Evolutionary conservation across 1,284 basidiomycete genomes (phyloP).

Genomic region (Trichosporon asahii): DNA sequence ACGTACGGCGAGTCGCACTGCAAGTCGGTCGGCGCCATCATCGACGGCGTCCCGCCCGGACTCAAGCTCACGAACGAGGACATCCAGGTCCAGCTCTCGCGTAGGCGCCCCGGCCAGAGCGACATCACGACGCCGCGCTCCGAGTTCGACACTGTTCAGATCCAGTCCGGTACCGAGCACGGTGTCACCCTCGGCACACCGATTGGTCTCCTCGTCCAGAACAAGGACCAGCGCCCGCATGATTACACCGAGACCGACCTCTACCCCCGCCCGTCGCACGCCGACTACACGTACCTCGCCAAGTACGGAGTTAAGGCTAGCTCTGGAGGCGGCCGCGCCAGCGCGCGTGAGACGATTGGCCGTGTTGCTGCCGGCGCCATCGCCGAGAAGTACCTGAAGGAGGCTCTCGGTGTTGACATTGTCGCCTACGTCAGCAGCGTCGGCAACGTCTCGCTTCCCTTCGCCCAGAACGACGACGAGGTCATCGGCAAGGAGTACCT

Average conservation of each 20-base stretch:
- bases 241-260: conserved; percentile 98
- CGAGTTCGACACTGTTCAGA: conserved; percentile 90
- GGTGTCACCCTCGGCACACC: conserved; percentile 96
- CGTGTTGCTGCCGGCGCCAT: conserved; percentile 97
- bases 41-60: conserved; percentile 95
- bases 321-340: conserved; percentile 90
- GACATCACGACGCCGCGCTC: conserved; percentile 95
- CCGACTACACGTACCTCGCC: conserved; percentile 96
- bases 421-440: conserved; percentile 96
- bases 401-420: conserved; percentile 86
- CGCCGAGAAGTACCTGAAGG: conserved; percentile 90
- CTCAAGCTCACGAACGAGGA: conserved; percentile 74
- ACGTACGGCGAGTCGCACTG: conserved; percentile 99
- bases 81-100: conserved; percentile 86
- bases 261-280: conserved; percentile 95
- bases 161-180: conserved; percentile 92
- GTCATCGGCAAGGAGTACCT: conserved; percentile 80
- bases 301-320: conserved; percentile 98
- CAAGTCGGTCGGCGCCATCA: conserved; percentile 92
- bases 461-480: conserved; percentile 67
- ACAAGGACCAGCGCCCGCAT: conserved; percentile 97
- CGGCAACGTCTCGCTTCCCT: conserved; percentile 78
- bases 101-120: conserved; percentile 91
- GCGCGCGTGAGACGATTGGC: conserved; percentile 94
- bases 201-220: conserved; percentile 90